Base-by-base conservation (phyloP, 495 filamentous ascomycete species). In the Cercophora scortea region DNA sequence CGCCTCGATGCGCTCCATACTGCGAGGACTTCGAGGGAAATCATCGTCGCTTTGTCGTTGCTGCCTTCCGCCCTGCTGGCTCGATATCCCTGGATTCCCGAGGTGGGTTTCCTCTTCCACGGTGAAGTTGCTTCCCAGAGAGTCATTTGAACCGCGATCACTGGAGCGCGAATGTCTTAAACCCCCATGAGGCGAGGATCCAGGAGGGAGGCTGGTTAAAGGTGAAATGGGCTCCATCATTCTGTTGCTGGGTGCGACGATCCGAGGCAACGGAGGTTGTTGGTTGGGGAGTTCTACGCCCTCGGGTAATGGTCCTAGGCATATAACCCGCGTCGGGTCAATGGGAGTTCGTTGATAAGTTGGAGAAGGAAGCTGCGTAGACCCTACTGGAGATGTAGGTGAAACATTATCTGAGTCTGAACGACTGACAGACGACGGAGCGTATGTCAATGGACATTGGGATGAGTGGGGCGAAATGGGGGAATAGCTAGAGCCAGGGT, bases 121-220 rank as follows among this genome's bases (percentile, higher is more conserved):
- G 0, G 77, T 80, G 49, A 68, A 80, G 50, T 78, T 75, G 45
- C 73, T 77, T 18, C 77, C 76, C 9, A 79, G 51, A 4, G 75
- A 75, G 33, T 71, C 69, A 32, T 58, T 71, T n/a, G 70, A 71
- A 4, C 65, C 63, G 25, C 67, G 59, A 2, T 40, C 50, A 2
- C 43, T 38, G 5, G 52, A 53, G 10, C 56, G 55, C 9, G 58
- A 56, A 34, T 52, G 61, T 9, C 57, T 44, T 1, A 45, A 45
- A 58, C 34, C 52, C 42, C 36, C 63, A 42, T 50, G 53, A n/a
- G 17, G 40, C 6, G 12, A 36, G 40, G 16, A 50, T 36, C 47
- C 55, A 11, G 51, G 54, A 34, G 56, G 62, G 45, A 49, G 62
- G 19, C 45, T 59, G 18, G 50, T 55, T 32, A 54, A 51, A 47